A percentile compares a stretch with the other conserved stretches of the same genome.
Evolutionary conservation across 2,329 filamentous ascomycete genomes (phyloP).

Genomic region (Didymella arachidicola): DNA sequence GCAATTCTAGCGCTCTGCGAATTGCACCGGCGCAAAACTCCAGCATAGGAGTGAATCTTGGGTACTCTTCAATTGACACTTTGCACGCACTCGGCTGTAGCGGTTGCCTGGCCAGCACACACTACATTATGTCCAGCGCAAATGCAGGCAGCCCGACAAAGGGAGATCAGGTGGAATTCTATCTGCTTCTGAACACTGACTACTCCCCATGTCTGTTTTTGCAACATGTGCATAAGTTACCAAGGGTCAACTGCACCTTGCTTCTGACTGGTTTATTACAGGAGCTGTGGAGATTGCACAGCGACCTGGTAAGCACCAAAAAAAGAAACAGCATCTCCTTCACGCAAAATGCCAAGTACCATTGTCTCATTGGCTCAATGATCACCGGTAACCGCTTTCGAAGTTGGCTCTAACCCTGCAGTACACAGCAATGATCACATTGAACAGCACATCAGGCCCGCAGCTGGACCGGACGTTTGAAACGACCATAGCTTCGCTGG

Average conservation of each 20-base stretch:
- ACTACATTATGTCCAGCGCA: not conserved
- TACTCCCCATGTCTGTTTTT: not conserved
- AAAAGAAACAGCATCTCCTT: constrained; percentile 2
- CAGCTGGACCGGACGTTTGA: constrained; percentile 12
- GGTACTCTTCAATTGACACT: not conserved
- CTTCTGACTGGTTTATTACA: not conserved
- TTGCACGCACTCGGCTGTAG: not conserved
- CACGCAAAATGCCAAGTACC: not conserved
- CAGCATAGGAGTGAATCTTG: not conserved
- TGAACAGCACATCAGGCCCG: constrained; percentile 3
- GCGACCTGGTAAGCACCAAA: not conserved
- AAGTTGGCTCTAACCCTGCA: not conserved
- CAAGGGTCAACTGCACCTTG: not conserved
- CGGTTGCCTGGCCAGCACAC: not conserved
- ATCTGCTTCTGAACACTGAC: not conserved
- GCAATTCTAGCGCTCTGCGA: constrained; percentile 1
- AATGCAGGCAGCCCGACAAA: not conserved
- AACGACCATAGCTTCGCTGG: constrained; percentile 1
- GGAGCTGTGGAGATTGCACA: not conserved
- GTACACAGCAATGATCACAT: constrained; percentile 5
- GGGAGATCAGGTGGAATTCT: not conserved
- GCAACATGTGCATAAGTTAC: not conserved
- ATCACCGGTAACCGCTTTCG: constrained; percentile 2
- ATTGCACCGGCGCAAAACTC: not conserved
- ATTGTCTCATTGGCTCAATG: constrained; percentile 2